Conservation (phyloP, 2,329 filamentous ascomycete genomes). For the Diaporthe nobilis region DNA sequence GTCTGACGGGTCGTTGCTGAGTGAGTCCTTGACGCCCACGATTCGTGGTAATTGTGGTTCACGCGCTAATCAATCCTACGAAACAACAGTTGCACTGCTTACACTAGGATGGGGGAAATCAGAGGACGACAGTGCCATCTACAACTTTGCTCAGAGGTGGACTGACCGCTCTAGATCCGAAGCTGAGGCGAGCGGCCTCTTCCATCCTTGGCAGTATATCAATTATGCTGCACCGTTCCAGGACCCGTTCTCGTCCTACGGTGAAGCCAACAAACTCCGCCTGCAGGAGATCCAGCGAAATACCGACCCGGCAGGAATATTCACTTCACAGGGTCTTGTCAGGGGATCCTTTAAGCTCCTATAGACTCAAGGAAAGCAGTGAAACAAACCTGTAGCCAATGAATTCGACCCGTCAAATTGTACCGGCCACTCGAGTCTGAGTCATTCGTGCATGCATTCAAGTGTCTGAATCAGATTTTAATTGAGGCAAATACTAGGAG, state of each 20-base stretch:
- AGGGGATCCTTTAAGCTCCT: background rate
- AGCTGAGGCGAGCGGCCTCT: background rate
- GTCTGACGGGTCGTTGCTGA: constrained; percentile 4
- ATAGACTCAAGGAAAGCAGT: background rate
- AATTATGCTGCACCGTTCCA: constrained; percentile 14
- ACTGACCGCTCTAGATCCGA: background rate
- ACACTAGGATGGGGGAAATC: background rate
- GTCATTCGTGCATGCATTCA: background rate
- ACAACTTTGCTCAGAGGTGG: background rate
- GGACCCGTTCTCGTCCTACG: constrained; percentile 9
- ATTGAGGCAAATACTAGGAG: background rate
- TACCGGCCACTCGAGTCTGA: background rate
- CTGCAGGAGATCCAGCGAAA: background rate
- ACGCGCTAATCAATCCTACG: background rate
- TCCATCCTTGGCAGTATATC: constrained; percentile 21
- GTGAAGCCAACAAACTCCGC: background rate
- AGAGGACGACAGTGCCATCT: background rate
- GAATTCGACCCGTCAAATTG: background rate
- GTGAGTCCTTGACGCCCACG: background rate
- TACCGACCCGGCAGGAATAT: background rate
- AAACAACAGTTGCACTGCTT: background rate
- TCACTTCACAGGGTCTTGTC: background rate
- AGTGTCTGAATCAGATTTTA: background rate
- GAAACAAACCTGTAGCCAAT: background rate
- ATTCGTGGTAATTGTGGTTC: too few species aligned